Conservation (phyloP, 441 rosid genomes). For the Pelargonium citronellum region DNA sequence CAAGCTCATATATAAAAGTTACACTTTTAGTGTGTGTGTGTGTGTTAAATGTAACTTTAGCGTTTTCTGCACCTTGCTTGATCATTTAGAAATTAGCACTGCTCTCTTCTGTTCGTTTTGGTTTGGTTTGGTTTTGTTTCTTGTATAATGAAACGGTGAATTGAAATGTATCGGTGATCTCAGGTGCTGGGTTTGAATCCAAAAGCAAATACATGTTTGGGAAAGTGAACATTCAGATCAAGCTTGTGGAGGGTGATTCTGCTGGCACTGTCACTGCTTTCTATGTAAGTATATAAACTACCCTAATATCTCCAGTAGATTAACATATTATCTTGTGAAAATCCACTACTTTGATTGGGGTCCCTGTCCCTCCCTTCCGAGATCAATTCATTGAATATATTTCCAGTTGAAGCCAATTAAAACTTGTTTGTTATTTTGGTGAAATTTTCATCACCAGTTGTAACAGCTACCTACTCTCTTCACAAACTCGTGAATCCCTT, state of each 20-base stretch:
- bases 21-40: too few relatives aligned
- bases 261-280: conserved; percentile 88
- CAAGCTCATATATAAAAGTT: too few relatives aligned
- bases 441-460: background rate
- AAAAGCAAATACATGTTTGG: conserved; percentile 86
- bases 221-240: conserved; percentile 73
- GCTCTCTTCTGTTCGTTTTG: background rate
- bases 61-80: too few relatives aligned
- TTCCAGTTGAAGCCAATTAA: background rate
- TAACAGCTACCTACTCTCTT: conserved; percentile 10
- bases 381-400: conserved; percentile 7
- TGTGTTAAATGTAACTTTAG: too few relatives aligned
- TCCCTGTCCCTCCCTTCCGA: conserved; percentile 8
- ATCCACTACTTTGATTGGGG: conserved; percentile 12
- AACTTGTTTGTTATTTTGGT: conserved; percentile 13
- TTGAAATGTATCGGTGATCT: conserved; percentile 3
- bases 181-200: conserved; percentile 91
- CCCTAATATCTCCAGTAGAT: conserved; percentile 6
- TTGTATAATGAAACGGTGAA: background rate
- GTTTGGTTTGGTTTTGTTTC: background rate
- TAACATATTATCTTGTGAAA: conserved; percentile 18
- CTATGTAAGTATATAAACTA: conserved; percentile 45
- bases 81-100: too few relatives aligned
- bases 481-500: conserved; percentile 18
- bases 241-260: conserved; percentile 79